Evolutionary conservation across 768 basidiomycete species (phyloP).

Genomic region (Suillus subaureus): DNA sequence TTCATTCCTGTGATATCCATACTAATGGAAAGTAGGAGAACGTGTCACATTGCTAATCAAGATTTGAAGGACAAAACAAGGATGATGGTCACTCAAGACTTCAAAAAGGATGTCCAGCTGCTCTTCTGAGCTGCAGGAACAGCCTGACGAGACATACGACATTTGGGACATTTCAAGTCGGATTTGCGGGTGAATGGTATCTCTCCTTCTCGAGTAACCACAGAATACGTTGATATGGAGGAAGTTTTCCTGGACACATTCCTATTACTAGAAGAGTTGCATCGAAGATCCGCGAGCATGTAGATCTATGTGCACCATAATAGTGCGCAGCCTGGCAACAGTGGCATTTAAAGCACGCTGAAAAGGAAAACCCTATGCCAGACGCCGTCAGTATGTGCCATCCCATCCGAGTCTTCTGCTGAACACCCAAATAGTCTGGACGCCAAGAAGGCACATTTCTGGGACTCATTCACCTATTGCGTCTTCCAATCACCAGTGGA

Average conservation of each 20-base stretch:
- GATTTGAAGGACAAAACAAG: neutral
- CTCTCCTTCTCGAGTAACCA: too few species aligned
- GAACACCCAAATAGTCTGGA: too few species aligned
- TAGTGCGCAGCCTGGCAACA: neutral
- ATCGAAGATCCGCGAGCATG: neutral
- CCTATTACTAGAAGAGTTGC: neutral
- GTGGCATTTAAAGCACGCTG: too few species aligned
- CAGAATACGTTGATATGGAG: neutral
- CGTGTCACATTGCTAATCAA: conserved; percentile 6
- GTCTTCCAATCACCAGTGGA: too few species aligned
- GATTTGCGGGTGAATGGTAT: conserved; percentile 10
- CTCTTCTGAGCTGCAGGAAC: conserved; percentile 83
- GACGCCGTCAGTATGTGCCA: too few species aligned
- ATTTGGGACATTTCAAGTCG: conserved; percentile 26
- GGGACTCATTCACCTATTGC: too few species aligned
- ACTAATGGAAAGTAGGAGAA: neutral
- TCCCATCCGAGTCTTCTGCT: too few species aligned
- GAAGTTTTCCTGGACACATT: neutral
- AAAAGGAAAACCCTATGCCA: too few species aligned
- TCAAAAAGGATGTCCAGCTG: conserved; percentile 82
- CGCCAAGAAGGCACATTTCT: too few species aligned
- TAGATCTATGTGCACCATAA: neutral
- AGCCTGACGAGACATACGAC: conserved; percentile 44
- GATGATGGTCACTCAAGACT: conserved; percentile 59
- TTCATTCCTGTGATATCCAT: neutral